Percentiles rank a stretch among this genome's conserved stretches.
These are phyloP conservation scores for Picochlorum sp. DNA, from an alignment of 139 green algal species.

Conservation along the genomic window DNA sequence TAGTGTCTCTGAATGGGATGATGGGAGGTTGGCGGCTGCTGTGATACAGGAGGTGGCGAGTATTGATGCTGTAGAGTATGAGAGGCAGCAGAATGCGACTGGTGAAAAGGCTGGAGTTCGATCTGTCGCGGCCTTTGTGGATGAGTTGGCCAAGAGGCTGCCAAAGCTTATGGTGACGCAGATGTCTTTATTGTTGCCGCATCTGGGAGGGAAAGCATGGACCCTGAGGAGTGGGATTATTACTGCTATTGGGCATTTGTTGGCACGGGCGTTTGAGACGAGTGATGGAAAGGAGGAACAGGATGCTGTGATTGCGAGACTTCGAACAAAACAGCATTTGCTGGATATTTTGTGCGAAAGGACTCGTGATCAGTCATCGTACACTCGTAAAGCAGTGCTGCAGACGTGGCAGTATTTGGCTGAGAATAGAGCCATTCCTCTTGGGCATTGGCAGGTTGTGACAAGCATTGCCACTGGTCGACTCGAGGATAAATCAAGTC, in stretches of 20 bases:
- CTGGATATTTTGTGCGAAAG: conserved; percentile 64
- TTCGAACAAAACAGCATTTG: conserved; percentile 66
- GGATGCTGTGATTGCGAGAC: conserved; percentile 23
- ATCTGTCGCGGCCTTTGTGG: conserved; percentile 49
- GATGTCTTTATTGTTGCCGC: conserved; percentile 50
- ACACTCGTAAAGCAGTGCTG: conserved; percentile 48
- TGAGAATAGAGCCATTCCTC: conserved; percentile 34
- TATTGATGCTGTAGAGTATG: conserved; percentile 48
- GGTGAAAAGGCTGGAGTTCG: conserved; percentile 43
- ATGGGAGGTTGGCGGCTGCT: conserved; percentile 45
- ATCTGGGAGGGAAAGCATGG: conserved; percentile 65
- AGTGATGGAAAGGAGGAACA: conserved; percentile 12
- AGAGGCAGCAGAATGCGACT: conserved; percentile 45
- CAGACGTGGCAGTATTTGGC: conserved; percentile 68
- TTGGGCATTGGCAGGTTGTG: conserved; percentile 61
- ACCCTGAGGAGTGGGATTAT: conserved; percentile 60
- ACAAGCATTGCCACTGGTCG: conserved; percentile 54
- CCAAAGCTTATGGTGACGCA: conserved; percentile 28
- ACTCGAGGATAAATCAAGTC: conserved; percentile 70
- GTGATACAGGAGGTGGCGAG: conserved; percentile 58
- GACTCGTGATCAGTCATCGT: conserved; percentile 51
- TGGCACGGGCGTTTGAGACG: conserved; percentile 30
- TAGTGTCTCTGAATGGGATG: conserved; percentile 35
- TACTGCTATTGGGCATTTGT: conserved; percentile 42
- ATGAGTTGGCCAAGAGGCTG: conserved; percentile 39